phyloP scores from a whole-genome alignment of 2,329 filamentous ascomycete genomes.

The Daldinia eschscholtzii region DNA sequence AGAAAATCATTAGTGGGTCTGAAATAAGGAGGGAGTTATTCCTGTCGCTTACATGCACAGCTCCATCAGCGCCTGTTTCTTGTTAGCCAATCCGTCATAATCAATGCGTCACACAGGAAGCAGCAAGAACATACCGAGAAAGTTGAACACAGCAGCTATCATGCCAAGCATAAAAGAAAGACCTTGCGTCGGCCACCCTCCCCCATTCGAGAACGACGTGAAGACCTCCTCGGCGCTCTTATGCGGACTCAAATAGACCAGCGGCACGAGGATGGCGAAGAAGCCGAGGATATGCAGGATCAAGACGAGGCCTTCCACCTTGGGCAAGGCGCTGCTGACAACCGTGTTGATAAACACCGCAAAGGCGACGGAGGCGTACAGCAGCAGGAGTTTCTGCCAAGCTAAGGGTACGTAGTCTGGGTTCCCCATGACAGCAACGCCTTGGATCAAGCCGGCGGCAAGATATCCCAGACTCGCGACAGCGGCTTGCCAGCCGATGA shows the following conservation, averaged over 20 bases:
- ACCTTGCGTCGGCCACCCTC: slow-evolving; percentile 59
- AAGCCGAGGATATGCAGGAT: slow-evolving; percentile 56
- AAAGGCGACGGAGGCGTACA: slow-evolving; percentile 42
- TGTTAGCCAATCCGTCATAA: slow-evolving; percentile 1
- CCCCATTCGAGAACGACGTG: slow-evolving; percentile 58
- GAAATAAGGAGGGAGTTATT: neutral
- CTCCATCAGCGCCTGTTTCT: slow-evolving; percentile 39
- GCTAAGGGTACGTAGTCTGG: slow-evolving; percentile 37
- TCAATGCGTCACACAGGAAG: no score
- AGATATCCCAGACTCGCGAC: slow-evolving; percentile 33
- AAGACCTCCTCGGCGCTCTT: slow-evolving; percentile 57
- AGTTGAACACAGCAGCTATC: slow-evolving; percentile 28
- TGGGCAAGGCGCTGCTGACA: slow-evolving; percentile 40
- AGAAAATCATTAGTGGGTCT: neutral
- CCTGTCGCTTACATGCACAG: slow-evolving; percentile 32
- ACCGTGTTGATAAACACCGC: slow-evolving; percentile 43
- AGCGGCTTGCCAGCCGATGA: slow-evolving; percentile 43
- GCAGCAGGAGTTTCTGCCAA: slow-evolving; percentile 47
- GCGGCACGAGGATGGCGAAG: slow-evolving; percentile 53
- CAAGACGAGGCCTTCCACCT: slow-evolving; percentile 45
- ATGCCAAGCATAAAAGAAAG: slow-evolving; percentile 55
- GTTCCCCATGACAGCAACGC: slow-evolving; percentile 40
- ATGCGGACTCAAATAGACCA: slow-evolving; percentile 52
- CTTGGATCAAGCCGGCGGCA: slow-evolving; percentile 43
- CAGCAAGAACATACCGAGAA: slow-evolving; percentile 23